Base-by-base conservation (phyloP, 495 filamentous ascomycete genomes). In the Trypethelium eluteriae region DNA sequence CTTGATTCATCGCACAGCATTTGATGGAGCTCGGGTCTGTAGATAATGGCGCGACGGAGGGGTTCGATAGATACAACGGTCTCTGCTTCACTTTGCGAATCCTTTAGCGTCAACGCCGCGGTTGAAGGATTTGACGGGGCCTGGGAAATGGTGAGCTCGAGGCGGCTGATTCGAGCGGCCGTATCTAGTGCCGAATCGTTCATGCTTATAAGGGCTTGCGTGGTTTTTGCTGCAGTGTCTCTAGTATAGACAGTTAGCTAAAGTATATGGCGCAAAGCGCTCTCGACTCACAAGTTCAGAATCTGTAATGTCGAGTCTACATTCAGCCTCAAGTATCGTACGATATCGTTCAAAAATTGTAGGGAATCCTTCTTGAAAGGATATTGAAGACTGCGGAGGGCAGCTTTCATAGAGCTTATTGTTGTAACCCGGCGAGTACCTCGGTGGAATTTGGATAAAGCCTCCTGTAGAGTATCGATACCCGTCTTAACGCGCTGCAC, bases 211-310 rank as follows among this genome's bases (percentile, higher is more conserved):
- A 53, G 49, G n/a, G 49, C 2, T 53, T 53, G 49, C 49, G 49
- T 53, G 49, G 49, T 53, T 53, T 53, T 53, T 18, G 49, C 49
- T 53, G 49, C 49, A 53, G 49, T 53, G n/a, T 53, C 49, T 53
- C 49, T 53, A 18, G 49, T 18, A 2, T 18, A 18, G 49, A 53
- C 49, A 18, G n/a, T 53, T 53, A 53, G 49, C 49, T 53, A 53
- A 18, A 53, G 49, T 18, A 53, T 18, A 12, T 53, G 1, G n/a
- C 1, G n/a, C 49, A 53, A 53, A 18, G 2, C 16, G 25, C 16
- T 53, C 1, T 18, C 16, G 41, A 53, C 49, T 53, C 49, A 18
- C 49, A 53, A 53, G 49, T 53, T 53, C 5, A 53, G 49, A 53
- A 53, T 18, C 25, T 53, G 49, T 18, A 53, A 0, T 53, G 49